Base-by-base conservation (phyloP, 257 asterid species). In the Nicotiana benthamiana region DNA sequence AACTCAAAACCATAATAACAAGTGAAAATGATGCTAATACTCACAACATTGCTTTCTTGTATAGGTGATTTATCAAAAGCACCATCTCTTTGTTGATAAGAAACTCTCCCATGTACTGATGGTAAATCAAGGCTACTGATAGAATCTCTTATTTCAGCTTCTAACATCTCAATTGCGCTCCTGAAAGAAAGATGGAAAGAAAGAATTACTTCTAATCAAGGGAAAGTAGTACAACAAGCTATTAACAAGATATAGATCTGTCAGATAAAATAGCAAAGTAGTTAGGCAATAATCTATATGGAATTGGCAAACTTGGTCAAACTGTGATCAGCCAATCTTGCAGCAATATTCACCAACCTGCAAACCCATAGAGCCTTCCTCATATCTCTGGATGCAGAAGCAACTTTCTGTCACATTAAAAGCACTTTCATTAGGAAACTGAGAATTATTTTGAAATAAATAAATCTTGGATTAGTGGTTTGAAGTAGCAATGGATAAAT, bases 321-420 rank as follows among this genome's bases (percentile, higher is more conserved):
- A 32, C 9, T 27, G 24, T 28, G 43, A 32, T 32, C 51, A 43
- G 70, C 40, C 66, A 57, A 67, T 30, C 51, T 65, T 27, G 34
- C 79, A 80, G 80, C 40, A 78, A 52, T 36, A 80, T 59, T 68
- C 67, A 80, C 83, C 62, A 85, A 96, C 99, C 97, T 96, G 93
- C 98, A 92, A 83, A 94, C 89, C 52, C 97, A 91, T 65, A 96
- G 94, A 82, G 98, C 99, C 88, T 91, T 91, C 86, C 98, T 88
- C 93, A 94, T 91, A 82, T 96, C 99, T 83, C 99, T 98, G 53
- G 99, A 96, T 79, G 96, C 97, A 60, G 97, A 92, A 81, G 98
- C 93, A 82, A 94, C 95, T 90, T 83, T 96, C 99, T 96, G 90
- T 84, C 32, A 83, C 22, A 24, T 36, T 2, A 80, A 26, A 82